Base-by-base conservation (phyloP, 805 yeast species). In the Candida boidinii region DNA sequence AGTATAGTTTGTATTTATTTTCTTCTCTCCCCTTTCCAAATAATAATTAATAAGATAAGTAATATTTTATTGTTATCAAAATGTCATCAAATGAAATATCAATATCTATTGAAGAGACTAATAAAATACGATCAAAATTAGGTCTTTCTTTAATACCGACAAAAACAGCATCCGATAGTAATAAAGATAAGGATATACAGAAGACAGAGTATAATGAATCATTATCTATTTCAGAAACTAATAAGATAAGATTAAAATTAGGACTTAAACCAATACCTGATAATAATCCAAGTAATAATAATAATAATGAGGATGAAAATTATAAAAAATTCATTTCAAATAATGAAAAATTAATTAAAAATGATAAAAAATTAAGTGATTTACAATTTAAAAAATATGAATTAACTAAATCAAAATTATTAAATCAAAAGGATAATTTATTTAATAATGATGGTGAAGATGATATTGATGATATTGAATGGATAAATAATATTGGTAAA, bases 161-260 rank as follows among this genome's bases (percentile, higher is more conserved):
- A 16, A 17, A 15, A 18, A 21, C 14, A 17, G 17, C 11, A 10
- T 6, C 25, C 16, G 17, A 5, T 17, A 20, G 16, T 8, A 23
- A 14, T 19, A 15, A 16, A 18, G 14, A 20, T 10, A 13, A 13
- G 20, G 7, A 13, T 11, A 10, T 16, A 15, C 18, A 25, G 13
- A 15, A 41, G n/a, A n/a, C n/a, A n/a, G n/a, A n/a, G n/a, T n/a
- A n/a, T n/a, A n/a, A n/a, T n/a, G n/a, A 41, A 15, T 54, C 51
- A 26, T 40, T 64, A 23, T 54, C 70, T 0, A 31, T 77, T 1
- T 76, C 68, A 37, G 81, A 76, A 38, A 77, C 83, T 0, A 76
- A 77, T 45, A 58, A 53, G 41, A 56, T 74, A 7, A 54, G 85
- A 17, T 39, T 55, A 6, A 62, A 68, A 10, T 44, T 74, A 9